phyloP scores from a whole-genome alignment of 148 eudicot genomes.

The Silene uniflora region DNA sequence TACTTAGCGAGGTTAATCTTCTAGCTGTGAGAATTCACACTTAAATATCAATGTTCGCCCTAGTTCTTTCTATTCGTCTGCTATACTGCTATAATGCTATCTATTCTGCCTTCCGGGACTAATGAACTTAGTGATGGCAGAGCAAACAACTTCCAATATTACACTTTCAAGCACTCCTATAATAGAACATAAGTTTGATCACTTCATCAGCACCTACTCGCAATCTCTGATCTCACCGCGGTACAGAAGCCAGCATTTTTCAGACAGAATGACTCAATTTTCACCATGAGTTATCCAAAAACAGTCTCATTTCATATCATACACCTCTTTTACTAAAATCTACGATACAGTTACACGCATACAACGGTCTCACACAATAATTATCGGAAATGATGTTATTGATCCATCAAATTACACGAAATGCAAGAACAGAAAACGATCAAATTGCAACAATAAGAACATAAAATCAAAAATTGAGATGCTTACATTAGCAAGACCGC shows the following conservation, averaged over 20 bases:
- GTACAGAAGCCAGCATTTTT: background rate
- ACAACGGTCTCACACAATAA: background rate
- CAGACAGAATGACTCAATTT: background rate
- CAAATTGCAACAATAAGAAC: background rate
- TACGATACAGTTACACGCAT: background rate
- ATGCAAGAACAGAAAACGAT: background rate
- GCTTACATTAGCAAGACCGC: slow-evolving; percentile 72
- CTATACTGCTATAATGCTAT: background rate
- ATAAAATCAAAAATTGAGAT: background rate
- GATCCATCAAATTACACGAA: background rate
- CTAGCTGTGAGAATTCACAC: background rate
- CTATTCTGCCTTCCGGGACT: background rate
- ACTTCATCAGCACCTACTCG: background rate
- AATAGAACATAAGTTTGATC: background rate
- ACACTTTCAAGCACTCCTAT: background rate
- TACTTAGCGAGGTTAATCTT: background rate
- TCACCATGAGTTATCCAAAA: background rate
- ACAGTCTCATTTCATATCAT: background rate
- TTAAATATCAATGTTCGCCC: background rate
- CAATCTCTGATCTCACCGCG: background rate
- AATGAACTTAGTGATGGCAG: background rate
- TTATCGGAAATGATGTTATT: background rate
- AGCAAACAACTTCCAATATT: background rate
- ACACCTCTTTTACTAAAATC: too few relatives aligned
- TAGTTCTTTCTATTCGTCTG: background rate